These are phyloP conservation scores for Mucor irregularis DNA, from an alignment of 371 early-diverging fungal genomes.

Conservation along the genomic window DNA sequence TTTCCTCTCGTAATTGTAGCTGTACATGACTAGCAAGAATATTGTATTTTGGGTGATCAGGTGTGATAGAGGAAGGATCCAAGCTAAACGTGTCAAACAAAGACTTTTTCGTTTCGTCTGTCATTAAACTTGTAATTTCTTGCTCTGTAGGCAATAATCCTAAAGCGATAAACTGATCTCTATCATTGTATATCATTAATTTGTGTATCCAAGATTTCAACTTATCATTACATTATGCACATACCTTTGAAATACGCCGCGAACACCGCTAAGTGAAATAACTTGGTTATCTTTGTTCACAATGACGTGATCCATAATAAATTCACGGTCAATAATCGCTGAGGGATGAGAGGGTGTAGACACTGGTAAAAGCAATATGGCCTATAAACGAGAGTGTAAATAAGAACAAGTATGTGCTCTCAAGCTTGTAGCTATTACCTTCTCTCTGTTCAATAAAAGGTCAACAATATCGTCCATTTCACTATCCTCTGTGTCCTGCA, in stretches of 20 bases:
- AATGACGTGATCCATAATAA: constrained; percentile 51
- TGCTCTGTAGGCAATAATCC: constrained; percentile 30
- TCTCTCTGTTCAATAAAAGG: constrained; percentile 26
- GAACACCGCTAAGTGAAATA: constrained; percentile 43
- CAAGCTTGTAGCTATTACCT: constrained; percentile 15
- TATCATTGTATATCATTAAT: background rate
- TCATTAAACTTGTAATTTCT: constrained; percentile 14
- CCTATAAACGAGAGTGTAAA: constrained; percentile 18
- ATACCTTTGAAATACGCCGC: constrained; percentile 47
- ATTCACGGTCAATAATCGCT: constrained; percentile 45
- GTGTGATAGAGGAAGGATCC: constrained; percentile 28
- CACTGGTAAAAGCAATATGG: constrained; percentile 42
- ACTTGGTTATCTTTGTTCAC: constrained; percentile 32
- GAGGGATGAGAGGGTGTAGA: constrained; percentile 48
- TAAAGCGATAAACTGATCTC: constrained; percentile 26
- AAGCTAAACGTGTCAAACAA: constrained; percentile 32
- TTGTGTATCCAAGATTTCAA: background rate
- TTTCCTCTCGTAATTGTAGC: constrained; percentile 27
- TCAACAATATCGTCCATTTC: constrained; percentile 45
- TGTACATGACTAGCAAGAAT: constrained; percentile 53
- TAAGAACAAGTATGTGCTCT: background rate
- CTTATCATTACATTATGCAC: background rate
- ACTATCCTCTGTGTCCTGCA: constrained; percentile 31
- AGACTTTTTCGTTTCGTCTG: constrained; percentile 1
- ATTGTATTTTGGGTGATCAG: constrained; percentile 40